These are phyloP conservation scores for Apiospora aurea DNA, from an alignment of 2,329 filamentous ascomycete genomes.

Conservation along the genomic window DNA sequence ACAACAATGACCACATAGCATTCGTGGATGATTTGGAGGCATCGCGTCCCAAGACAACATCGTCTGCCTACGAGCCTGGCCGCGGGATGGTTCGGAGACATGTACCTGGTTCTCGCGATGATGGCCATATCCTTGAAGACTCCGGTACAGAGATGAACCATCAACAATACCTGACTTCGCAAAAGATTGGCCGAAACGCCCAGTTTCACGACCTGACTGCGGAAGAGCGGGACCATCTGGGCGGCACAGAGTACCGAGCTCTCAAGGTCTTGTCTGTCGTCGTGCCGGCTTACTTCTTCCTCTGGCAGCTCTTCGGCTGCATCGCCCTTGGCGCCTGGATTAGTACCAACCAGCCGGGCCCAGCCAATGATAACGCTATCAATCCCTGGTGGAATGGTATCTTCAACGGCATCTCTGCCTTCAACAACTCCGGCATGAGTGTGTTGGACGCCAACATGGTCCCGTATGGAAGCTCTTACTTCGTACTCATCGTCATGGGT, in stretches of 20 bases:
- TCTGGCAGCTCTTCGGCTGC: slow-evolving; percentile 66
- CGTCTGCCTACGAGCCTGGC: slow-evolving; percentile 16
- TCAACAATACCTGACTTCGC: slow-evolving; percentile 25
- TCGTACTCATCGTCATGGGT: slow-evolving; percentile 40
- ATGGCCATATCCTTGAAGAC: neutral
- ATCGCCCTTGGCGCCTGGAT: slow-evolving; percentile 60
- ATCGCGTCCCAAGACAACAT: neutral
- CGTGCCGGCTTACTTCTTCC: slow-evolving; percentile 57
- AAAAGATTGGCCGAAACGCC: slow-evolving; percentile 51
- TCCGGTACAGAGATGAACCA: slow-evolving; percentile 9
- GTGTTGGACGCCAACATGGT: slow-evolving; percentile 61
- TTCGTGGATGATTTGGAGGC: slow-evolving; percentile 24
- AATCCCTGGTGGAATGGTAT: slow-evolving; percentile 64
- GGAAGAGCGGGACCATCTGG: slow-evolving; percentile 56
- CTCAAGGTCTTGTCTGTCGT: slow-evolving; percentile 56
- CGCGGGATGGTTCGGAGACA: slow-evolving; percentile 14
- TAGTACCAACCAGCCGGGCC: slow-evolving; percentile 53
- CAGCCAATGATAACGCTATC: slow-evolving; percentile 43
- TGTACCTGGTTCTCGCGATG: neutral
- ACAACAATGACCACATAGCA: slow-evolving; percentile 22
- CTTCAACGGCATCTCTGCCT: slow-evolving; percentile 62
- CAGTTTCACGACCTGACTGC: slow-evolving; percentile 56
- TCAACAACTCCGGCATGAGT: slow-evolving; percentile 66
- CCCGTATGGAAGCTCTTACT: slow-evolving; percentile 51
- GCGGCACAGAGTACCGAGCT: slow-evolving; percentile 60